Conservation (phyloP, 208 protist species). For the Leishmania martiniquensis region DNA sequence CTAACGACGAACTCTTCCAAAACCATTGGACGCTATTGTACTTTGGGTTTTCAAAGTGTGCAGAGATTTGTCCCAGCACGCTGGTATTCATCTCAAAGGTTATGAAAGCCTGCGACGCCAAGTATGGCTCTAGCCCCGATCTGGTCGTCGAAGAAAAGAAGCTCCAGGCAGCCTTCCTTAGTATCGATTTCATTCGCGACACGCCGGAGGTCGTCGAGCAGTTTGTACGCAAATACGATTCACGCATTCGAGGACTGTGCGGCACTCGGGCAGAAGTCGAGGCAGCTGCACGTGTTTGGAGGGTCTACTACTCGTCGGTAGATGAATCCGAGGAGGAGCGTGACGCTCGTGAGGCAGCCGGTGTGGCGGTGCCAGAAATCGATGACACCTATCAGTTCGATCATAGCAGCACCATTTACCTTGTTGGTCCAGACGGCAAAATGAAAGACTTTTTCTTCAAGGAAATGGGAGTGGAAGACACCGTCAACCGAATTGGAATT, state of each 20-base stretch:
- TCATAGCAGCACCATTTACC: slow-evolving; percentile 86
- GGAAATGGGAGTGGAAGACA: slow-evolving; percentile 78
- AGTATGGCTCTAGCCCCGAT: slow-evolving; percentile 36
- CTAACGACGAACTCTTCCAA: slow-evolving; percentile 67
- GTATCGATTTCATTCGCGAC: slow-evolving; percentile 82
- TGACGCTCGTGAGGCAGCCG: slow-evolving; percentile 56
- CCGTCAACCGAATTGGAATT: slow-evolving; percentile 62
- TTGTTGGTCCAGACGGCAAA: slow-evolving; percentile 85
- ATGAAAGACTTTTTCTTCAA: slow-evolving; percentile 91
- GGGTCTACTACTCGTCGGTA: slow-evolving; percentile 85
- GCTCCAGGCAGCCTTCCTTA: slow-evolving; percentile 79
- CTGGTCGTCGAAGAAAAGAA: slow-evolving; percentile 41
- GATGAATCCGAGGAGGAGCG: slow-evolving; percentile 83
- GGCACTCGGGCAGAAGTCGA: slow-evolving; percentile 59
- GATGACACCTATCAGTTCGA: slow-evolving; percentile 90
- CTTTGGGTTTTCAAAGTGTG: slow-evolving; percentile 91
- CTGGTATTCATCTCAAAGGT: slow-evolving; percentile 71
- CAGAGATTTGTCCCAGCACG: slow-evolving; percentile 82
- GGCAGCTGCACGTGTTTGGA: slow-evolving; percentile 61
- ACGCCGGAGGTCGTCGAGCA: slow-evolving; percentile 62
- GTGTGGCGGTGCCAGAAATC: slow-evolving; percentile 48
- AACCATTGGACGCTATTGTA: slow-evolving; percentile 86
- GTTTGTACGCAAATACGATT: slow-evolving; percentile 70
- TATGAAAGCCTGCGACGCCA: slow-evolving; percentile 50
- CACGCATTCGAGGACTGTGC: slow-evolving; percentile 64